A percentile compares a stretch with the other conserved stretches of the same genome.
Conservation (phyloP, 2,329 filamentous ascomycete species). For the Neonectria ditissima region DNA sequence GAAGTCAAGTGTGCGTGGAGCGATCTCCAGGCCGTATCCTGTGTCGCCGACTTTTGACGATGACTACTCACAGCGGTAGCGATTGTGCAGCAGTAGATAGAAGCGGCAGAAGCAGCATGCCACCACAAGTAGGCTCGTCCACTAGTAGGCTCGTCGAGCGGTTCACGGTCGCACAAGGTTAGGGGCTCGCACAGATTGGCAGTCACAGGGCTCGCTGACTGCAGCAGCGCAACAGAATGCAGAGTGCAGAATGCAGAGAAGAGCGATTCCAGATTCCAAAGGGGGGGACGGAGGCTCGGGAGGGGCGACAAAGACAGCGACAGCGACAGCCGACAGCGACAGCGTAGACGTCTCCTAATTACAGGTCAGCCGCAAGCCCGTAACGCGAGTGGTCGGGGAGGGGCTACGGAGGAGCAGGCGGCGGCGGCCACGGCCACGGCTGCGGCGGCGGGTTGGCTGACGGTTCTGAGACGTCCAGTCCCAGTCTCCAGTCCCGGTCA, state of each 20-base stretch:
- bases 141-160: slow-evolving; percentile 39
- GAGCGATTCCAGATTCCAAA: slow-evolving; percentile 17
- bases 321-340: slow-evolving; percentile 3
- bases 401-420: slow-evolving; percentile 11
- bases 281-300: slow-evolving; percentile 4
- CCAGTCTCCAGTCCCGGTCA: slow-evolving; percentile 11
- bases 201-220: slow-evolving; percentile 9
- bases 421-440: slow-evolving; percentile 1
- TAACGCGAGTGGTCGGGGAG: slow-evolving; percentile 24
- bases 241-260: slow-evolving; percentile 19
- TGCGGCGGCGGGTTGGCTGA: slow-evolving; percentile 25
- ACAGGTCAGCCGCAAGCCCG: slow-evolving; percentile 26
- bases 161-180: slow-evolving; percentile 14
- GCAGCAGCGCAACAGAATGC: slow-evolving; percentile 17
- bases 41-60: slow-evolving; percentile 27
- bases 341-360: slow-evolving; percentile 1
- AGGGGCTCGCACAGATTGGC: slow-evolving; percentile 29
- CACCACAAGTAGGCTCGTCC: slow-evolving; percentile 35
- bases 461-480: slow-evolving; percentile 1
- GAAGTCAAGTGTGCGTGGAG: slow-evolving; percentile 24
- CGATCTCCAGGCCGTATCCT: slow-evolving; percentile 7
- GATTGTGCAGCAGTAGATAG: slow-evolving; percentile 24
- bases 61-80: slow-evolving; percentile 32
- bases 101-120: slow-evolving; percentile 29
- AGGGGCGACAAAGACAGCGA: slow-evolving; percentile 19